These are phyloP conservation scores for Salvia miltiorrhiza DNA, from an alignment of 257 asterid species.

Conservation along the genomic window DNA sequence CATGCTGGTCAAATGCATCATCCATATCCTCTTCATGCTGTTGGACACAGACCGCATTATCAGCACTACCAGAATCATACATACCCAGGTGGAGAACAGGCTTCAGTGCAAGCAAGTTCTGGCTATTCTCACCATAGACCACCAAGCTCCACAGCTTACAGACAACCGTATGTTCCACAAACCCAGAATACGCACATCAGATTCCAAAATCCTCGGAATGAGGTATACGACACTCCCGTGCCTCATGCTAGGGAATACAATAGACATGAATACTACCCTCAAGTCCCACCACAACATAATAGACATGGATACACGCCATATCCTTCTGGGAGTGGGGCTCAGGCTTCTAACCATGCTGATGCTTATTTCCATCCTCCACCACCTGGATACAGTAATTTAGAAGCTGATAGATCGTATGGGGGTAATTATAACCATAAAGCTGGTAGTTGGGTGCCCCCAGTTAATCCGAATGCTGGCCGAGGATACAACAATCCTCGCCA, in stretches of 20 bases:
- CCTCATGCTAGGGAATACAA: conserved; percentile 38
- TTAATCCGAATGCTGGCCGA: conserved; percentile 37
- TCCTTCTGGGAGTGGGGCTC: conserved; percentile 33
- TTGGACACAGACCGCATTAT: conserved; percentile 30
- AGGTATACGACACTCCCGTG: conserved; percentile 23
- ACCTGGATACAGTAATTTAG: conserved; percentile 35
- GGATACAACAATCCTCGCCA: conserved; percentile 49
- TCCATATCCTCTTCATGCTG: conserved; percentile 37
- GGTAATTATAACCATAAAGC: conserved; percentile 27
- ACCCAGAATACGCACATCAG: conserved; percentile 34
- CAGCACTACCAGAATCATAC: conserved; percentile 33
- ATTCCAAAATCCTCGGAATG: conserved; percentile 34
- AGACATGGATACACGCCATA: conserved; percentile 41
- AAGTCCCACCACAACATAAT: conserved; percentile 36
- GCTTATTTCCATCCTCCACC: conserved; percentile 39
- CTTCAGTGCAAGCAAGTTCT: conserved; percentile 21
- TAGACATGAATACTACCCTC: conserved; percentile 44
- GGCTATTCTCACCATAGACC: conserved; percentile 53
- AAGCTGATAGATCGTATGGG: conserved; percentile 34
- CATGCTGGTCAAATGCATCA: conserved; percentile 34
- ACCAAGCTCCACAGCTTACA: conserved; percentile 29
- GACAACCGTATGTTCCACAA: conserved; percentile 43
- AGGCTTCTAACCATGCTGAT: conserved; percentile 32
- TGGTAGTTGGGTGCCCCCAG: conserved; percentile 38
- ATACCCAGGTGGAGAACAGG: conserved; percentile 36